Percentiles rank a stretch among this genome's conserved stretches.
Evolutionary conservation across 2,329 filamentous ascomycete genomes (phyloP).

Genomic region (Lithohypha guttulata): DNA sequence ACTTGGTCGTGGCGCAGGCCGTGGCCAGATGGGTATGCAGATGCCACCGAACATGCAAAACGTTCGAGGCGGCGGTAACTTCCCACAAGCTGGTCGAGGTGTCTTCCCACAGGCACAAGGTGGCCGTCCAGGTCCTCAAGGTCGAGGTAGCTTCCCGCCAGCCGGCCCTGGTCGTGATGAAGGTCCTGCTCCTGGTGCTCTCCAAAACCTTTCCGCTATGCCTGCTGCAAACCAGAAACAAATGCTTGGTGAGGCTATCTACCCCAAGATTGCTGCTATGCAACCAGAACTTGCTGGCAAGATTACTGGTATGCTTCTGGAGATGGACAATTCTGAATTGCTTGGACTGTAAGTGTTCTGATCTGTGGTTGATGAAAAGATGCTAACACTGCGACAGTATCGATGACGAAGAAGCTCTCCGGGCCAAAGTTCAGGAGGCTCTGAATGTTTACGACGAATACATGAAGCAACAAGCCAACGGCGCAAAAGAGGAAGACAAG

Average conservation of each 20-base stretch:
- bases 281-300: conserved; percentile 95
- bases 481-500: conserved; percentile 21
- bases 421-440: conserved; percentile 93
- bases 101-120: conserved; percentile 31
- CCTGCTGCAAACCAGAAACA: conserved; percentile 85
- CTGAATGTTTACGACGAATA: conserved; percentile 96
- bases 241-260: conserved; percentile 92
- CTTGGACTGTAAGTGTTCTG: conserved; percentile 73
- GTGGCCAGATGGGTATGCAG: conserved; percentile 52
- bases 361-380: conserved; percentile 15
- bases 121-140: conserved; percentile 31
- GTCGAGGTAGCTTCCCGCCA: conserved; percentile 33
- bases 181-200: conserved; percentile 35
- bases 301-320: conserved; percentile 98
- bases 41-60: conserved; percentile 43
- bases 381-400: conserved; percentile 47
- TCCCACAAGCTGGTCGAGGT: conserved; percentile 33
- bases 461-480: conserved; percentile 65
- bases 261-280: conserved; percentile 93
- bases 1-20: conserved; percentile 57
- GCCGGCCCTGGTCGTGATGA: conserved; percentile 32
- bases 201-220: conserved; percentile 41
- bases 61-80: conserved; percentile 38
- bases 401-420: conserved; percentile 77
- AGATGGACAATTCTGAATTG: conserved; percentile 96